Conservation (phyloP, 768 basidiomycete species). For the Tephrocybe rancida region DNA sequence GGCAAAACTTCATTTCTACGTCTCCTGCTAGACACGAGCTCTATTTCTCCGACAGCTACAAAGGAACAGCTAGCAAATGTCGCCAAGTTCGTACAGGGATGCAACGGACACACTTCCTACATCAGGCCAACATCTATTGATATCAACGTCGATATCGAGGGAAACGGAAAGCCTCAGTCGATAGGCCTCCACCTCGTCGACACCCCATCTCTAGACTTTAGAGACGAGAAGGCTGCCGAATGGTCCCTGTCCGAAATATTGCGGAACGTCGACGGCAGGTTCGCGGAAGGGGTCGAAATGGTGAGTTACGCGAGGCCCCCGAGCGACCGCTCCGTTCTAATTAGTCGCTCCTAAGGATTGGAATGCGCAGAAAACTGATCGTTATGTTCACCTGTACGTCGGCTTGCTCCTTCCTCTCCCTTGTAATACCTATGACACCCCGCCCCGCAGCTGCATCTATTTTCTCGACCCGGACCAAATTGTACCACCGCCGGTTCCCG, state of each 20-base stretch:
- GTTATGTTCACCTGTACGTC: slow-evolving; percentile 81
- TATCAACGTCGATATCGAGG: slow-evolving; percentile 61
- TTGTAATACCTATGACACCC: slow-evolving; percentile 16
- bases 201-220: slow-evolving; percentile 79
- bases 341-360: slow-evolving; percentile 53
- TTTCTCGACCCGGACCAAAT: slow-evolving; percentile 86
- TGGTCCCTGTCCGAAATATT: slow-evolving; percentile 67
- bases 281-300: slow-evolving; percentile 75
- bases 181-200: slow-evolving; percentile 76
- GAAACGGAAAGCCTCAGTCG: slow-evolving; percentile 42
- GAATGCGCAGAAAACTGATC: slow-evolving; percentile 69
- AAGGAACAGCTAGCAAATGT: slow-evolving; percentile 80
- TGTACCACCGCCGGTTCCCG: slow-evolving; percentile 68
- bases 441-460: slow-evolving; percentile 71
- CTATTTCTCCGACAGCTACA: slow-evolving; percentile 59
- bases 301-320: slow-evolving; percentile 51
- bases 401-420: slow-evolving; percentile 17
- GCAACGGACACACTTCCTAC: slow-evolving; percentile 70
- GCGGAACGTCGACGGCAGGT: slow-evolving; percentile 70
- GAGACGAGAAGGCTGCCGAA: slow-evolving; percentile 66
- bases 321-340: slow-evolving; percentile 20
- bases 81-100: slow-evolving; percentile 82
- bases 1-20: slow-evolving; percentile 88
- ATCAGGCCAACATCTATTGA: slow-evolving; percentile 73
- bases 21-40: slow-evolving; percentile 80